phyloP scores from a whole-genome alignment of 225 moss, liverwort and hornwort genomes.

The Pseudisothecium myosuroides region DNA sequence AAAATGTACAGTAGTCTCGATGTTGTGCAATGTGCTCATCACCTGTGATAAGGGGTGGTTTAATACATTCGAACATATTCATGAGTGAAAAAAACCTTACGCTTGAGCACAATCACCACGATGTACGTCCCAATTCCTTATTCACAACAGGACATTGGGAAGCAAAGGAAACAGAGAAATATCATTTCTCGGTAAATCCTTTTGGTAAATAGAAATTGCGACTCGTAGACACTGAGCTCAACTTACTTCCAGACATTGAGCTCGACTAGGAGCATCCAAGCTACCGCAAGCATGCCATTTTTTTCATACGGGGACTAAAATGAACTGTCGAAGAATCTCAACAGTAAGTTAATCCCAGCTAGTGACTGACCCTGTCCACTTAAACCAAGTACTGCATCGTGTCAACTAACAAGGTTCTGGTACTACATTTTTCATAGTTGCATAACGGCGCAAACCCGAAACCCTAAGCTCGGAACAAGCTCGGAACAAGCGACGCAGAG shows the following conservation, averaged over 20 bases:
- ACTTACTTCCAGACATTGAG: not conserved
- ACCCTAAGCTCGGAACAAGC: too few relatives aligned
- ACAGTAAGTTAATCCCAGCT: too few relatives aligned
- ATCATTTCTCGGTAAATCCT: not conserved
- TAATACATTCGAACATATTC: not conserved
- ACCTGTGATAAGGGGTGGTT: not conserved
- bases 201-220: not conserved
- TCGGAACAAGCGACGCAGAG: too few relatives aligned
- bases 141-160: not conserved
- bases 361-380: too few relatives aligned
- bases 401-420: too few relatives aligned
- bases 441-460: too few relatives aligned
- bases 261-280: too few relatives aligned
- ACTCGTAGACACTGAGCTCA: not conserved
- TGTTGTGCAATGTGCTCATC: not conserved
- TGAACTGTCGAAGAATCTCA: too few relatives aligned
- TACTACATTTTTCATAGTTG: too few relatives aligned
- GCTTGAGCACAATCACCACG: not conserved
- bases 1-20: not conserved
- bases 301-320: too few relatives aligned
- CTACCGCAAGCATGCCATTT: too few relatives aligned
- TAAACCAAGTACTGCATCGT: too few relatives aligned
- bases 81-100: not conserved
- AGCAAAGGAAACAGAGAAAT: not conserved
- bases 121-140: not conserved